Base-by-base conservation (phyloP, 2,329 filamentous ascomycete species). In the Epichloe hybrida region DNA sequence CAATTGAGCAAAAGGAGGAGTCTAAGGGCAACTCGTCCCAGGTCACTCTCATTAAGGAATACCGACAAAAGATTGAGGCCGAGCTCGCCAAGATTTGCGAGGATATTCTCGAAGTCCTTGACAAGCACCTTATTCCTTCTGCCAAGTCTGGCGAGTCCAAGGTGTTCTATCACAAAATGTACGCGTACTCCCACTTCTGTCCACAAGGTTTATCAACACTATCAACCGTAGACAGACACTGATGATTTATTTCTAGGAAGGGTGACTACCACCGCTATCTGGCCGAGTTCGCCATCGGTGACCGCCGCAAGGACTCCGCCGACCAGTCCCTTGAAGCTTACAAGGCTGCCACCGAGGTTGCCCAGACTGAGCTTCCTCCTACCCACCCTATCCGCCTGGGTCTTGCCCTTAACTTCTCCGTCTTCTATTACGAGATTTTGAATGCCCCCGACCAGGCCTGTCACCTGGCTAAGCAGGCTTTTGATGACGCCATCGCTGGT, bases 111-210 rank as follows among this genome's bases (percentile, higher is more conserved):
- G 86, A 94, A 63, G 90, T 95, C 63, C 82, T 97, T 53, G 89
- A 96, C 75, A 74, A 91, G 74, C 86, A 91, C 76, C 79, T 97
- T 66, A 96, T 97, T 65, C 87, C 88, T 63, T 93, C 87, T 63
- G 91, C 91, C 62, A 85, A 93, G 79, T 88, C 83, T 65, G 91
- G 90, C 73, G 91, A 97, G 79, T 95, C 89, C 65, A 96, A 96
- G 83, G 91, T 97, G 64, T 97, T 97, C 77, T 96, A 96, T 78
- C 90, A 97, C 86, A 97, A 97, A 85, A 97, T 97, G 89, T 94
- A 38, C 36, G 55, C 39, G 15, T 39, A 2, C 15, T 36, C 15
- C n/a, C 17, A 4, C 36, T 15, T 15, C 21, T 35, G 15, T 41
- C 13, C 23, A n/a, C 13, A n/a, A 12, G n/a, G 31, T 23, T 21